These are phyloP conservation scores for Isoetes taiwanensis DNA, from an alignment of 75 land plant species.

Conservation along the genomic window DNA sequence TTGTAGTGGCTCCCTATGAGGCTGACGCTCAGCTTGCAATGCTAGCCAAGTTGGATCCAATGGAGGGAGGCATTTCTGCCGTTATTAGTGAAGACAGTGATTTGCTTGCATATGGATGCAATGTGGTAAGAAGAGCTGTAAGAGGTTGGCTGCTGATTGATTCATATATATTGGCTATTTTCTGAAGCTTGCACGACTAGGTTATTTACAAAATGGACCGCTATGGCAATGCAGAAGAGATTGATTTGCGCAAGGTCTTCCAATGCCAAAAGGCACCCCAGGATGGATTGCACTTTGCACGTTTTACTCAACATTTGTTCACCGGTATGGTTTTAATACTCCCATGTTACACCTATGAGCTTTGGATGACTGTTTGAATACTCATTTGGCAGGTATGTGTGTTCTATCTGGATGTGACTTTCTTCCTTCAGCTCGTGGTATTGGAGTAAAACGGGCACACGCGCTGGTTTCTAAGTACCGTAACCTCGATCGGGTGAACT, in stretches of 20 bases:
- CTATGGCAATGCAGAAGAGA: conserved; percentile 77
- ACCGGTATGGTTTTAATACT: too few relatives aligned
- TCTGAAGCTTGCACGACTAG: conserved; percentile 21
- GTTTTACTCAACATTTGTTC: conserved; percentile 39
- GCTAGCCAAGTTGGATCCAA: conserved; percentile 32
- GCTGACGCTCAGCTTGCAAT: conserved; percentile 89
- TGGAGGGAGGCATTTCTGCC: conserved; percentile 55
- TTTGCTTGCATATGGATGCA: conserved; percentile 70
- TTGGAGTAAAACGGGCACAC: conserved; percentile 59
- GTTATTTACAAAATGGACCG: conserved; percentile 73
- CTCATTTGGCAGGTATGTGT: conserved; percentile 61
- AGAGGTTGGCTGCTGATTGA: conserved; percentile 2
- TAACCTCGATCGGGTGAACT: conserved; percentile 54
- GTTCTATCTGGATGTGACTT: conserved; percentile 87
- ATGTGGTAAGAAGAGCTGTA: conserved; percentile 31
- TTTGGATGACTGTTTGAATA: too few relatives aligned
- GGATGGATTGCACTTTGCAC: conserved; percentile 25
- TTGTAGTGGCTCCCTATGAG: conserved; percentile 84
- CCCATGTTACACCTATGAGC: too few relatives aligned
- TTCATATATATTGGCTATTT: background rate
- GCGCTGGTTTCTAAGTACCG: conserved; percentile 54
- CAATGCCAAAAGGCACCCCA: too few relatives aligned
- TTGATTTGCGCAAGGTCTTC: too few relatives aligned
- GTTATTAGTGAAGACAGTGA: conserved; percentile 91
- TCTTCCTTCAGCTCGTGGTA: conserved; percentile 65